Evolutionary conservation across 257 asterid species (phyloP).

Genomic region (Nicotiana paniculata): DNA sequence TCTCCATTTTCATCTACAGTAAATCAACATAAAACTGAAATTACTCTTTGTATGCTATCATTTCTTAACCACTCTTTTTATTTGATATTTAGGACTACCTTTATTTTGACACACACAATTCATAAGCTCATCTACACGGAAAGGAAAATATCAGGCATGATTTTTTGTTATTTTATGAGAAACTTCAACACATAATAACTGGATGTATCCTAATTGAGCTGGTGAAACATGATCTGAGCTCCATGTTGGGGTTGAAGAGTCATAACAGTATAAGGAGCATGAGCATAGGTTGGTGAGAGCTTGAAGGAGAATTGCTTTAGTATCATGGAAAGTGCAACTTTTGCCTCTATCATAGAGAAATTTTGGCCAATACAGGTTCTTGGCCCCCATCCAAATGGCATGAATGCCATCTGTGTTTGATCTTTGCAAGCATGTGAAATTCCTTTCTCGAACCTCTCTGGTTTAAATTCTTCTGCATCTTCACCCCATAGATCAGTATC

Average conservation of each 20-base stretch:
- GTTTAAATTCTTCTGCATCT: constrained; percentile 46
- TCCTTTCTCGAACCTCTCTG: constrained; percentile 43
- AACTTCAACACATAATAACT: not conserved
- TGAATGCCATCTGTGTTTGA: constrained; percentile 27
- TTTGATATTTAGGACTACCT: not conserved
- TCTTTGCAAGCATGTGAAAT: constrained; percentile 39
- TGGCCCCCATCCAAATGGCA: constrained; percentile 63
- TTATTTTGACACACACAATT: not conserved
- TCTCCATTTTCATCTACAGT: not conserved
- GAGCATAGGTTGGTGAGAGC: constrained; percentile 45
- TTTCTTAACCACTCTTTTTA: not conserved
- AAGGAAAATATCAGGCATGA: not conserved
- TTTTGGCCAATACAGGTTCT: constrained; percentile 49
- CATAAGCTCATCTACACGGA: not conserved
- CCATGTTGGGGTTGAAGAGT: constrained; percentile 59
- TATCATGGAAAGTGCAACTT: constrained; percentile 35
- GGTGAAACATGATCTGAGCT: constrained; percentile 31
- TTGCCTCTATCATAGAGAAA: constrained; percentile 44
- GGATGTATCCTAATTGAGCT: constrained; percentile 2
- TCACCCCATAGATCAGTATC: constrained; percentile 53
- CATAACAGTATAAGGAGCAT: constrained; percentile 46
- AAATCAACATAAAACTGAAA: no score
- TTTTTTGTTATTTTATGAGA: not conserved
- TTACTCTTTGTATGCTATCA: not conserved
- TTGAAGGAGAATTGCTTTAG: constrained; percentile 37